A percentile compares a stretch with the other conserved stretches of the same genome.
These are phyloP conservation scores for Chrysanthemum makinoi DNA, from an alignment of 129 eudicot genomes.

Conservation along the genomic window DNA sequence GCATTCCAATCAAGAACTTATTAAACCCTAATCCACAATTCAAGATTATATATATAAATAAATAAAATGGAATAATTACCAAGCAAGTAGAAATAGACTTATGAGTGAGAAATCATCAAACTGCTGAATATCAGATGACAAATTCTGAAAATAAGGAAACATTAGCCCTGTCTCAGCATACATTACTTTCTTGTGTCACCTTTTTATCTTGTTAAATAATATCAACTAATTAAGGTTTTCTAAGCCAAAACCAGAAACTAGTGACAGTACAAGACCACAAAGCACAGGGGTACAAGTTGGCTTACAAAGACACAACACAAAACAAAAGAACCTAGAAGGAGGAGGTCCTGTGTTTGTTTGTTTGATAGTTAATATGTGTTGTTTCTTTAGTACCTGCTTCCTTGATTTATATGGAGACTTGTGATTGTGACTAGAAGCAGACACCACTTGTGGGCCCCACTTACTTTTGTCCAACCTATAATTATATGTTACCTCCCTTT, in stretches of 20 bases:
- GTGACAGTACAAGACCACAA: slow-evolving; percentile 4
- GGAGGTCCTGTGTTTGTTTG: too few species aligned
- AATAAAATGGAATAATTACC: slow-evolving; percentile 46
- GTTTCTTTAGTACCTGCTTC: slow-evolving; percentile 34
- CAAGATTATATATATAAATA: neutral
- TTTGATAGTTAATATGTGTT: slow-evolving; percentile 22
- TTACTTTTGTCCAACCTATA: slow-evolving; percentile 24
- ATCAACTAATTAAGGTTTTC: too few species aligned
- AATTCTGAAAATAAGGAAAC: slow-evolving; percentile 66
- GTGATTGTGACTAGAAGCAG: slow-evolving; percentile 21
- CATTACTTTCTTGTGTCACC: slow-evolving; percentile 43
- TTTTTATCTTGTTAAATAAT: neutral
- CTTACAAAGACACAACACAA: slow-evolving; percentile 11
- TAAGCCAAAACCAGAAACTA: neutral
- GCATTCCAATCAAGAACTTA: slow-evolving; percentile 19
- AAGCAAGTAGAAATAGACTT: slow-evolving; percentile 41
- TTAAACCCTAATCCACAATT: slow-evolving; percentile 26
- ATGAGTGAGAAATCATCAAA: slow-evolving; percentile 69
- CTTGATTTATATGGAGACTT: slow-evolving; percentile 31
- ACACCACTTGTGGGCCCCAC: slow-evolving; percentile 35
- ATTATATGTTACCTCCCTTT: slow-evolving; percentile 1
- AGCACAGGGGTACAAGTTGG: slow-evolving; percentile 1
- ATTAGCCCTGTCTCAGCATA: slow-evolving; percentile 70
- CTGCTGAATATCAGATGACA: slow-evolving; percentile 59
- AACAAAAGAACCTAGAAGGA: slow-evolving; percentile 8